Evolutionary conservation across 345 rosid species (phyloP).

Genomic region (Eucalyptus pumila): DNA sequence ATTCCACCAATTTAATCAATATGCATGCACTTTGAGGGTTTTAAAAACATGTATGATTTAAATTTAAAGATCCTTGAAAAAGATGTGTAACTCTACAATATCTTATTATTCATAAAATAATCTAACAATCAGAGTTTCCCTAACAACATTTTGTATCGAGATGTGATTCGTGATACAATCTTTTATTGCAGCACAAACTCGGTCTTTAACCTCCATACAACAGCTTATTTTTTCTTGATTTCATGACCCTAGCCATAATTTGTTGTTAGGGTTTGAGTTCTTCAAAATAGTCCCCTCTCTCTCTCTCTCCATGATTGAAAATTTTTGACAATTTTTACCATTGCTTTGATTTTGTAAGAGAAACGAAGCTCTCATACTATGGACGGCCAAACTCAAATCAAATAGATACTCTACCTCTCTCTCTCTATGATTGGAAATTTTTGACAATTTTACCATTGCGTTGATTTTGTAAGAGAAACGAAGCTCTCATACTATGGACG

Average conservation of each 20-base stretch:
- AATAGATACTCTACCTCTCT: too few relatives aligned
- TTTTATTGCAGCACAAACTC: background rate
- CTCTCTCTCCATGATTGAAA: background rate
- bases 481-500: background rate
- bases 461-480: background rate
- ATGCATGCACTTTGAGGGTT: background rate
- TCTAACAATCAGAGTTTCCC: background rate
- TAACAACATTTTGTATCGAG: background rate
- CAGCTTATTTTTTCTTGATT: background rate
- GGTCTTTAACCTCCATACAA: background rate
- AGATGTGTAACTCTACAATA: background rate
- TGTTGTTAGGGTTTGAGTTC: background rate
- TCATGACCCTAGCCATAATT: background rate
- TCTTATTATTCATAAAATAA: background rate
- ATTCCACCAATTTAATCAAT: background rate
- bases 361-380: background rate
- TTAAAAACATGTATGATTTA: background rate
- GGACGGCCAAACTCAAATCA: background rate
- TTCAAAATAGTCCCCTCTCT: background rate
- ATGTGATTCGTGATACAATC: background rate
- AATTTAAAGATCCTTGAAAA: background rate
- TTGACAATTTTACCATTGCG: too few relatives aligned
- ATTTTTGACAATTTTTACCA: background rate
- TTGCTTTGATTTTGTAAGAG: background rate
- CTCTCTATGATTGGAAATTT: too few relatives aligned